Conservation (phyloP, 2,329 filamentous ascomycete species). For the Pseudocercospora cruenta region DNA sequence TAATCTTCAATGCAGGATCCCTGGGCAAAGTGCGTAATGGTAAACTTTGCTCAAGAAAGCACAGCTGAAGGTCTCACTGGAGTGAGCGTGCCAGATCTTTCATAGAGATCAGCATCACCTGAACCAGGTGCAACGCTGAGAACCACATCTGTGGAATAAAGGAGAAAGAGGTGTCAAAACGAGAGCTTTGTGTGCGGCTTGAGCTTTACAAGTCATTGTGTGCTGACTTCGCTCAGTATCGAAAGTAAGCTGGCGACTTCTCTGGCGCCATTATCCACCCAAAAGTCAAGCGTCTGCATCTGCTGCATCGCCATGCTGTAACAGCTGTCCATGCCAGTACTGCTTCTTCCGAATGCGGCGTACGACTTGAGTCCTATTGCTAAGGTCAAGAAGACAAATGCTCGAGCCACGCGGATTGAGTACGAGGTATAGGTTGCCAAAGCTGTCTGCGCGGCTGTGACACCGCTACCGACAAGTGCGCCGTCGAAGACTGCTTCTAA, state of each 20-base stretch:
- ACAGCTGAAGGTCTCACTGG: too few relatives aligned
- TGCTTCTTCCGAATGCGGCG: background rate
- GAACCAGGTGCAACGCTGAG: too few relatives aligned
- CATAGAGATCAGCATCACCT: too few relatives aligned
- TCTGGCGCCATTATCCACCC: constrained; percentile 16
- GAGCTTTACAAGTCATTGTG: too few relatives aligned
- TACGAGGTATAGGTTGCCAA: constrained; percentile 18
- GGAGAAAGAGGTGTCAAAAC: too few relatives aligned
- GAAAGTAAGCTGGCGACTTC: constrained; percentile 10
- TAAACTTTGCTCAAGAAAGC: too few relatives aligned
- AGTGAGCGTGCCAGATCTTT: too few relatives aligned
- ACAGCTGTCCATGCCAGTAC: constrained; percentile 11
- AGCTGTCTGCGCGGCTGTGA: constrained; percentile 9
- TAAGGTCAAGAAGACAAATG: constrained; percentile 18
- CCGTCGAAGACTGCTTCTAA: constrained; percentile 20
- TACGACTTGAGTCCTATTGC: constrained; percentile 17
- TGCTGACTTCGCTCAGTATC: constrained; percentile 3
- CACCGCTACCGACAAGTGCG: background rate
- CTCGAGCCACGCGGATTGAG: constrained; percentile 18
- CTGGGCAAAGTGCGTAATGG: too few relatives aligned
- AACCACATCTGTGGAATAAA: background rate
- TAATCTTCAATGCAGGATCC: too few relatives aligned
- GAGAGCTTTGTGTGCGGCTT: too few relatives aligned
- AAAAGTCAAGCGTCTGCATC: constrained; percentile 18
- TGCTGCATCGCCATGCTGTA: constrained; percentile 18